Conservation (phyloP, 345 rosid species). For the Hibiscus tridactylites region DNA sequence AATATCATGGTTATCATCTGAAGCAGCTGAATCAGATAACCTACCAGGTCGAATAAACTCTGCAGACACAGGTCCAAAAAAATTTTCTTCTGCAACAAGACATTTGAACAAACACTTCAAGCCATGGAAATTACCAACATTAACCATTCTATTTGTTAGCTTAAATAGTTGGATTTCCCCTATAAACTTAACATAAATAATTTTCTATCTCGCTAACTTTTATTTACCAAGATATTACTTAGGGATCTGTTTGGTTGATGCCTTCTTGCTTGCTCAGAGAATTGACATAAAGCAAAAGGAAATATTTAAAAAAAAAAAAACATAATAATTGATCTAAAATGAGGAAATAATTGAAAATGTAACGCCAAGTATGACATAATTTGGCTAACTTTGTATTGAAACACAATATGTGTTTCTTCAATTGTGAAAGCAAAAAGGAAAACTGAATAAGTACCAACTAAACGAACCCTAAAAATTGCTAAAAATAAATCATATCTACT, state of each 20-base stretch:
- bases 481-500: neutral
- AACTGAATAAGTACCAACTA: neutral
- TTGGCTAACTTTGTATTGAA: neutral
- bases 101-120: slow-evolving; percentile 13
- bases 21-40: slow-evolving; percentile 54
- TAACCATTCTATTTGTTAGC: neutral
- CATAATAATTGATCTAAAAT: neutral
- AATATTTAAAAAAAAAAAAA: neutral
- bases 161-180: neutral
- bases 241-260: neutral
- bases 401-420: neutral
- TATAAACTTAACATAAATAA: neutral
- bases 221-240: neutral
- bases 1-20: slow-evolving; percentile 65
- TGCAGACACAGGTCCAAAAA: slow-evolving; percentile 85
- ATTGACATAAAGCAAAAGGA: neutral
- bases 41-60: slow-evolving; percentile 67
- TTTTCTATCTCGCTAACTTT: neutral
- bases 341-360: neutral
- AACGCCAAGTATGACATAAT: neutral
- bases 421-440: neutral
- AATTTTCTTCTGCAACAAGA: slow-evolving; percentile 44
- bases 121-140: neutral
- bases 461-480: neutral
- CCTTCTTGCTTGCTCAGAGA: neutral